These are phyloP conservation scores for Beta vulgaris DNA, from an alignment of 148 eudicot genomes.

Conservation along the genomic window DNA sequence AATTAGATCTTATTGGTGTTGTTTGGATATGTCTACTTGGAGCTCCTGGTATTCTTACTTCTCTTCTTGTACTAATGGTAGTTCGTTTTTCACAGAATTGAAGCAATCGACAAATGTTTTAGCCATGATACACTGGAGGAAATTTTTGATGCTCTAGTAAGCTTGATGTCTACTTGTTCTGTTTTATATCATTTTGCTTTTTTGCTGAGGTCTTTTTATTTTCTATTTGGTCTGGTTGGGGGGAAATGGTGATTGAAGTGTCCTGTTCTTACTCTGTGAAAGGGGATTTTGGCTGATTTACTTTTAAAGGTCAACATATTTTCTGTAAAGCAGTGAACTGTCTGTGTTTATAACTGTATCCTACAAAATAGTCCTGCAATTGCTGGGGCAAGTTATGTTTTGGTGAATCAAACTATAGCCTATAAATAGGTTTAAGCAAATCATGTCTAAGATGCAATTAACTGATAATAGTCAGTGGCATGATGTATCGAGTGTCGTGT, in stretches of 20 bases:
- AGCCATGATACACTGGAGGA: conserved; percentile 87
- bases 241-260: not conserved
- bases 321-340: not conserved
- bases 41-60: not conserved
- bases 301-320: not conserved
- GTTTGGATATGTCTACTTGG: not conserved
- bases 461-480: no score
- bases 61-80: conserved; percentile 9
- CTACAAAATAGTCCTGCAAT: not conserved
- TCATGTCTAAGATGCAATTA: no score
- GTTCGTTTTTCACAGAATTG: conserved; percentile 56
- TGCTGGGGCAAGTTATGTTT: not conserved
- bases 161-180: conserved; percentile 17
- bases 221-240: no score
- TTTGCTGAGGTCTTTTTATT: not conserved
- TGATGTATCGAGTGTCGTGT: no score
- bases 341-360: not conserved
- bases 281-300: not conserved
- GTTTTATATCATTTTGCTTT: not conserved
- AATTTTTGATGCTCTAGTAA: conserved; percentile 77
- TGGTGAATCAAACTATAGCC: no score
- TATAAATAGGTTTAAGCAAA: no score
- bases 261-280: not conserved
- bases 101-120: conserved; percentile 72
- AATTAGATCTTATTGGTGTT: not conserved